Conservation (phyloP, 495 filamentous ascomycete species). For the Beverwykella pulmonaria region DNA sequence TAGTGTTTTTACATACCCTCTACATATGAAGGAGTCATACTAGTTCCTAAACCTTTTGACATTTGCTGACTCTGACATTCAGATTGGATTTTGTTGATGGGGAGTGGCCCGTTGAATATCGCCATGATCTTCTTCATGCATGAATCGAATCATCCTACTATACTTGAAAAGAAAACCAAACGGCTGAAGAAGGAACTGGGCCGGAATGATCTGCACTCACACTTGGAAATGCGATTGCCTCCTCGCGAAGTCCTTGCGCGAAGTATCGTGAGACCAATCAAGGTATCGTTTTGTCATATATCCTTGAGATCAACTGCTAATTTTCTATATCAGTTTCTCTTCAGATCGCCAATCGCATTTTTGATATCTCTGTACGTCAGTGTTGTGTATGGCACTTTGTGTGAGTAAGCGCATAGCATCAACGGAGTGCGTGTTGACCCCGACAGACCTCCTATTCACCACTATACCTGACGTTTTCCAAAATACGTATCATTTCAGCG, state of each 20-base stretch:
- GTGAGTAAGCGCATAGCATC: not conserved
- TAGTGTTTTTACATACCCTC: too few species aligned
- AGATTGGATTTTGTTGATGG: slow-evolving; percentile 28
- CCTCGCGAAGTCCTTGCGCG: slow-evolving; percentile 18
- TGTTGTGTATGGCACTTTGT: slow-evolving; percentile 29
- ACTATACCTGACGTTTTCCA: slow-evolving; percentile 31
- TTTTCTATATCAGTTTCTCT: slow-evolving; percentile 15
- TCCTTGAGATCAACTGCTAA: not conserved
- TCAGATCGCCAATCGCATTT: slow-evolving; percentile 29
- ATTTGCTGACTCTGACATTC: not conserved
- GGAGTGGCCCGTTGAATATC: slow-evolving; percentile 23
- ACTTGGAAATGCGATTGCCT: slow-evolving; percentile 24
- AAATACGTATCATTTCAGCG: slow-evolving; percentile 24
- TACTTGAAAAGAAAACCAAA: slow-evolving; percentile 30
- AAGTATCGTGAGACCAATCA: slow-evolving; percentile 32
- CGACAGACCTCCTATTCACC: slow-evolving; percentile 29
- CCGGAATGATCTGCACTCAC: slow-evolving; percentile 25
- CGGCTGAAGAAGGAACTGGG: slow-evolving; percentile 24
- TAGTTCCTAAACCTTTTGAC: not conserved
- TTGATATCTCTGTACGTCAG: slow-evolving; percentile 27
- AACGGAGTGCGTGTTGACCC: not conserved
- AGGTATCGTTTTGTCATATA: slow-evolving; percentile 3
- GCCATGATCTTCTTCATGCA: slow-evolving; percentile 28
- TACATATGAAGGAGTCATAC: not conserved
- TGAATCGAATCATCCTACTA: slow-evolving; percentile 28